A percentile compares a stretch with the other conserved stretches of the same genome.
These are phyloP conservation scores for Phytophthora pistaciae DNA, from an alignment of 352 stramenopile genomes.

Conservation along the genomic window DNA sequence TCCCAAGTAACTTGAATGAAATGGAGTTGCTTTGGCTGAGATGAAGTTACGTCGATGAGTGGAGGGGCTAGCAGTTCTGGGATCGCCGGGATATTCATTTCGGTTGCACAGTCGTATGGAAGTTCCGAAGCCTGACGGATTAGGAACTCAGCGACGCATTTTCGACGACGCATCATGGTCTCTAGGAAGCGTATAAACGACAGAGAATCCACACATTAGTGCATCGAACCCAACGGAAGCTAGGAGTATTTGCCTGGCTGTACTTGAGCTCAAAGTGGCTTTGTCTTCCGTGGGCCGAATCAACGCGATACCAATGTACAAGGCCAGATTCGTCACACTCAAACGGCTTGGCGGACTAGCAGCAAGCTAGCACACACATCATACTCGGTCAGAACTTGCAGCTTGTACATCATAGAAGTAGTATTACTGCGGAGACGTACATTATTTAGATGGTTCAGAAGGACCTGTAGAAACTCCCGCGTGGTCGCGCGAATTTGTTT, in stretches of 20 bases:
- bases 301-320: slow-evolving; percentile 47
- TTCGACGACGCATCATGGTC: slow-evolving; percentile 38
- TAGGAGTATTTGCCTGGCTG: neutral
- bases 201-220: neutral
- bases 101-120: slow-evolving; percentile 52
- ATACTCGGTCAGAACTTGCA: neutral
- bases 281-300: slow-evolving; percentile 50
- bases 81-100: slow-evolving; percentile 44
- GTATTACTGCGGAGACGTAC: slow-evolving; percentile 27
- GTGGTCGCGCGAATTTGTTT: slow-evolving; percentile 44
- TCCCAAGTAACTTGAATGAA: slow-evolving; percentile 58
- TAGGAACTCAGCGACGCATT: slow-evolving; percentile 53
- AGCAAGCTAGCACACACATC: slow-evolving; percentile 40
- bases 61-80: slow-evolving; percentile 21
- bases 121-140: slow-evolving; percentile 57
- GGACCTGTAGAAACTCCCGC: slow-evolving; percentile 58
- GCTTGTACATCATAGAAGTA: neutral
- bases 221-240: too few relatives aligned
- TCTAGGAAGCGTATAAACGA: slow-evolving; percentile 13
- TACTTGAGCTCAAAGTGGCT: slow-evolving; percentile 42
- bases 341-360: slow-evolving; percentile 48
- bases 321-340: slow-evolving; percentile 50
- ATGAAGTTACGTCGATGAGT: neutral
- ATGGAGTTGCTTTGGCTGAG: slow-evolving; percentile 25
- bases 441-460: slow-evolving; percentile 57